phyloP scores from a whole-genome alignment of 305 asterid species.

The Euphrasia arctica region DNA sequence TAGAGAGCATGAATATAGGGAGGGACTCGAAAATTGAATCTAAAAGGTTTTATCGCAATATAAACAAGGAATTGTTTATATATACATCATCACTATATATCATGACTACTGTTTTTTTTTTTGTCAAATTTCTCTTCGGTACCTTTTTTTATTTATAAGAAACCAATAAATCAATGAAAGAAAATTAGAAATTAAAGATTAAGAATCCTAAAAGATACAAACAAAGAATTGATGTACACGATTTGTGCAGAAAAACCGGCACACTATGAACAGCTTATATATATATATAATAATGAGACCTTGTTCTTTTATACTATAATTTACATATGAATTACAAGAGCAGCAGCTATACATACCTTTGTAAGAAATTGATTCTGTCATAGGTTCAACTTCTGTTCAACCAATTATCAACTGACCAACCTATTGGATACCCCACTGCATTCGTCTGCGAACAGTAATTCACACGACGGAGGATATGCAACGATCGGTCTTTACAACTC shows the following conservation, averaged over 20 bases:
- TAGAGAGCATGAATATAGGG: too few species aligned
- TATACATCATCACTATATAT: too few species aligned
- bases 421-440: slow-evolving; percentile 23
- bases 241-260: slow-evolving; percentile 2
- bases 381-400: slow-evolving; percentile 91
- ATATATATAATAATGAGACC: background rate
- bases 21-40: too few species aligned
- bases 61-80: too few species aligned
- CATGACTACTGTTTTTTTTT: too few species aligned
- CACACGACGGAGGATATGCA: slow-evolving; percentile 40
- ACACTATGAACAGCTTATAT: slow-evolving; percentile 8
- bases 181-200: too few species aligned
- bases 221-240: slow-evolving; percentile 7
- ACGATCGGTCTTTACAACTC: slow-evolving; percentile 40
- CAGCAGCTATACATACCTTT: slow-evolving; percentile 29
- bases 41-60: too few species aligned
- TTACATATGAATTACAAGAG: slow-evolving; percentile 36
- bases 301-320: slow-evolving; percentile 30
- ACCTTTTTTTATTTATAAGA: too few species aligned
- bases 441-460: slow-evolving; percentile 72
- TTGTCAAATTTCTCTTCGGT: too few species aligned
- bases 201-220: background rate
- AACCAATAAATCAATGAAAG: too few species aligned
- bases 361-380: slow-evolving; percentile 25
- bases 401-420: slow-evolving; percentile 45